phyloP scores from a whole-genome alignment of 2,329 filamentous ascomycete genomes.

The Trichoderma endophyticum region DNA sequence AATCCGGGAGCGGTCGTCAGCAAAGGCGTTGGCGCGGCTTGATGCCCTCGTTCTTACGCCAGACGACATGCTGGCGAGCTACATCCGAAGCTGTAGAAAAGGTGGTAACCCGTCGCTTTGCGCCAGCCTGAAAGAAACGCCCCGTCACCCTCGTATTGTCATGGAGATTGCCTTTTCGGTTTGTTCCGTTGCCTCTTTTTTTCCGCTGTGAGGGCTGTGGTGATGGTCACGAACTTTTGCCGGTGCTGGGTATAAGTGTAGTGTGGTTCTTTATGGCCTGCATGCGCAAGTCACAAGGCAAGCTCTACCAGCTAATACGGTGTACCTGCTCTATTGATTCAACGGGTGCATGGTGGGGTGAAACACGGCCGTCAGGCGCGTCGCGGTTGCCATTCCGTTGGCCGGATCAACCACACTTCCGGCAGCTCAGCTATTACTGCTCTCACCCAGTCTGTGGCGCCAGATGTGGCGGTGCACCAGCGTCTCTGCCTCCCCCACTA shows the following conservation, averaged over 20 bases:
- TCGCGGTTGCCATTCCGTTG: conserved; percentile 5
- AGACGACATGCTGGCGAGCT: conserved; percentile 41
- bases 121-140: background rate
- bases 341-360: conserved; percentile 13
- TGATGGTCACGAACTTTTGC: background rate
- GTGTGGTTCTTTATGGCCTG: background rate
- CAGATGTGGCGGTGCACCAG: conserved; percentile 14
- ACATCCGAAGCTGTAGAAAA: conserved; percentile 32
- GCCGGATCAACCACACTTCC: conserved; percentile 17
- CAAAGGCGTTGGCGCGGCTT: conserved; percentile 40
- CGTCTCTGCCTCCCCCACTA: background rate
- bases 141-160: background rate
- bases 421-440: background rate
- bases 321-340: background rate
- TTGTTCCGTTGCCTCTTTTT: background rate
- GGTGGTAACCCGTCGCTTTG: background rate
- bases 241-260: background rate
- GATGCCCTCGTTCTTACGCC: conserved; percentile 39
- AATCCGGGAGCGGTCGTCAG: conserved; percentile 39
- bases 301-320: background rate
- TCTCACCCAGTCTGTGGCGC: background rate
- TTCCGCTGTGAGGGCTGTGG: background rate
- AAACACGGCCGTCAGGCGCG: conserved; percentile 10
- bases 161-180: background rate
- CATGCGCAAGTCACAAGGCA: background rate